Evolutionary conservation across 2,329 filamentous ascomycete genomes (phyloP).

Genomic region (Trichoderma gracile): DNA sequence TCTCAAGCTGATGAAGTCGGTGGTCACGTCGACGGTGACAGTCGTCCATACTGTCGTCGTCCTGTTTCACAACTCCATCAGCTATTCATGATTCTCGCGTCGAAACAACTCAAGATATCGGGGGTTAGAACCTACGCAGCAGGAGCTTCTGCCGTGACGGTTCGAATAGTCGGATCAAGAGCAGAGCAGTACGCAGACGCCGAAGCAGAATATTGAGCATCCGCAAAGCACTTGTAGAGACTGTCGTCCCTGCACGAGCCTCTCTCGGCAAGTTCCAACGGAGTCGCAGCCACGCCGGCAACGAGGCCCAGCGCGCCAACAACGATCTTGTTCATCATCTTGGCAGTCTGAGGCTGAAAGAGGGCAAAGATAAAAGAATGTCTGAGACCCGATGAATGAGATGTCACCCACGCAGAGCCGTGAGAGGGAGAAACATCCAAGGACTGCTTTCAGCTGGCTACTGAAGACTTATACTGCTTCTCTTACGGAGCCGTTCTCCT

Average conservation of each 20-base stretch:
- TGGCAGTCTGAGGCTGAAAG: background rate
- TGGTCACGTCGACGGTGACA: conserved; percentile 22
- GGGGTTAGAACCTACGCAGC: conserved; percentile 21
- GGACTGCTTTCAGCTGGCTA: background rate
- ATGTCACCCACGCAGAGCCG: background rate
- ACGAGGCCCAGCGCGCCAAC: conserved; percentile 23
- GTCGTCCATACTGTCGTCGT: conserved; percentile 27
- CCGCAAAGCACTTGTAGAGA: conserved; percentile 31
- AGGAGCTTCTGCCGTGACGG: conserved; percentile 27
- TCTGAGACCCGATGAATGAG: background rate
- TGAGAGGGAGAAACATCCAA: background rate
- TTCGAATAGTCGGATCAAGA: conserved; percentile 28
- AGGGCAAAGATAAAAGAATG: background rate
- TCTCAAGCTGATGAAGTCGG: conserved; percentile 24
- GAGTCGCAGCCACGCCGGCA: conserved; percentile 18
- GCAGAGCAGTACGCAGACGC: conserved; percentile 30
- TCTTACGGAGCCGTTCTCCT: background rate
- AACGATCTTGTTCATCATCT: conserved; percentile 1
- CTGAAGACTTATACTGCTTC: background rate
- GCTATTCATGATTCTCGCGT: background rate
- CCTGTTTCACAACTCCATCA: background rate
- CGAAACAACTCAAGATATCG: background rate
- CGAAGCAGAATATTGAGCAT: conserved; percentile 29
- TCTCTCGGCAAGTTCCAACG: conserved; percentile 24
- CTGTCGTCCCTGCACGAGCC: conserved; percentile 31